A percentile compares a stretch with the other conserved stretches of the same genome.
Evolutionary conservation across 148 eudicot genomes (phyloP).

Genomic region (Chenopodium formosanum): DNA sequence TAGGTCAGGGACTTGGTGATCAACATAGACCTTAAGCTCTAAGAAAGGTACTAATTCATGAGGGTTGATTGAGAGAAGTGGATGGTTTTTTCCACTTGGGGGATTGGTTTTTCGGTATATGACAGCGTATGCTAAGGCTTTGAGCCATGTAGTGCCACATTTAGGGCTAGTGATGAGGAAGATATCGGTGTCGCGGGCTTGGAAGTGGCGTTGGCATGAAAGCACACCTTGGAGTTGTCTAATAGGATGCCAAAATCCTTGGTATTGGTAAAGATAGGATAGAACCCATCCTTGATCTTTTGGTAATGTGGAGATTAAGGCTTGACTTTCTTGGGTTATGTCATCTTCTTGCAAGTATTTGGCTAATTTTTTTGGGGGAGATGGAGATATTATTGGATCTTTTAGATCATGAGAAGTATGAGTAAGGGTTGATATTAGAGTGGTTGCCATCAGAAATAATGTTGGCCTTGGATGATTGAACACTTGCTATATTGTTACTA

Average conservation of each 20-base stretch:
- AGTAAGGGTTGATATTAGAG: not conserved
- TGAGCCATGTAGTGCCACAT: slow-evolving; percentile 54
- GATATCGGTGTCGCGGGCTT: slow-evolving; percentile 43
- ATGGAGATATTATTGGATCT: not conserved
- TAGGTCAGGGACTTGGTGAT: slow-evolving; percentile 28
- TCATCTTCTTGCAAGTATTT: slow-evolving; percentile 29
- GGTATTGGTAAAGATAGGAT: slow-evolving; percentile 41
- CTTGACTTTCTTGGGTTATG: slow-evolving; percentile 30
- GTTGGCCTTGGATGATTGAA: not conserved
- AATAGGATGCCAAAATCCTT: slow-evolving; percentile 51
- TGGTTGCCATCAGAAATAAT: slow-evolving; percentile 12
- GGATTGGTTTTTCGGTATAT: slow-evolving; percentile 9
- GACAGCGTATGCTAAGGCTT: slow-evolving; percentile 33
- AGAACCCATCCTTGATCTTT: slow-evolving; percentile 29
- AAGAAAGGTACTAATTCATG: slow-evolving; percentile 41
- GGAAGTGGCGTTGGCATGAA: slow-evolving; percentile 50
- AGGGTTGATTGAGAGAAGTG: slow-evolving; percentile 22
- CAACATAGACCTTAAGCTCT: slow-evolving; percentile 27
- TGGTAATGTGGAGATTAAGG: slow-evolving; percentile 26
- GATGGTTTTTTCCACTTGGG: slow-evolving; percentile 11
- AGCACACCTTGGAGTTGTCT: slow-evolving; percentile 40
- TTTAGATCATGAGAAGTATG: not conserved
- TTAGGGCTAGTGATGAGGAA: slow-evolving; percentile 48
- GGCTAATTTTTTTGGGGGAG: slow-evolving; percentile 6
- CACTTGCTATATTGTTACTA: not conserved